A percentile compares a stretch with the other conserved stretches of the same genome.
These are phyloP conservation scores for Bisporella sp. DNA, from an alignment of 2,329 filamentous ascomycete species.

Conservation along the genomic window DNA sequence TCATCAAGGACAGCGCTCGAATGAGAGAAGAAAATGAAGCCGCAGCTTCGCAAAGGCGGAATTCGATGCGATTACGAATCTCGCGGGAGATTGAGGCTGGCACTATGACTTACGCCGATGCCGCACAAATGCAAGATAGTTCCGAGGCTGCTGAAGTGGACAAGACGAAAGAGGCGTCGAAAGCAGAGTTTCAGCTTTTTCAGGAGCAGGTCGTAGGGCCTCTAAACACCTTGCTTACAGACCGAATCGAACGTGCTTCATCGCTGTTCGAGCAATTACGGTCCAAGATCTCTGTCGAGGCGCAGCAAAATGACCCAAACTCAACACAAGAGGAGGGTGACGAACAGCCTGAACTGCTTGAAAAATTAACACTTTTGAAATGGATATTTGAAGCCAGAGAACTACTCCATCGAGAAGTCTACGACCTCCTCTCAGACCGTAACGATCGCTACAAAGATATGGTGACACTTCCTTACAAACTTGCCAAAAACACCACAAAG, in stretches of 20 bases:
- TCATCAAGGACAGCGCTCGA: slow-evolving; percentile 47
- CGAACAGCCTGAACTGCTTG: slow-evolving; percentile 85
- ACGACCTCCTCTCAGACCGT: slow-evolving; percentile 75
- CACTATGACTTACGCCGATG: slow-evolving; percentile 74
- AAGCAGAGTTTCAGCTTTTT: slow-evolving; percentile 77
- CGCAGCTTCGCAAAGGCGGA: slow-evolving; percentile 45
- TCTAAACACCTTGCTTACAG: slow-evolving; percentile 71
- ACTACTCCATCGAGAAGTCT: slow-evolving; percentile 74
- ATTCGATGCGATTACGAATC: slow-evolving; percentile 65
- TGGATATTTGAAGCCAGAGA: slow-evolving; percentile 98
- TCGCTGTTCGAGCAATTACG: slow-evolving; percentile 72
- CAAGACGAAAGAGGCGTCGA: slow-evolving; percentile 64
- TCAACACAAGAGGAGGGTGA: slow-evolving; percentile 92
- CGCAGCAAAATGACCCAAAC: slow-evolving; percentile 58
- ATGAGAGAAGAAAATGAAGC: slow-evolving; percentile 48
- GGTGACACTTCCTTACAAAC: slow-evolving; percentile 71
- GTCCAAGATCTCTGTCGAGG: slow-evolving; percentile 65
- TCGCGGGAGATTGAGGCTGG: slow-evolving; percentile 73
- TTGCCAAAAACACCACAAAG: slow-evolving; percentile 72
- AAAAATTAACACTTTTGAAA: slow-evolving; percentile 90
- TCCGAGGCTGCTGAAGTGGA: slow-evolving; percentile 64
- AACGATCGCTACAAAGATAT: slow-evolving; percentile 83
- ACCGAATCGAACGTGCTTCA: slow-evolving; percentile 67
- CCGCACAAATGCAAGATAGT: slow-evolving; percentile 72
- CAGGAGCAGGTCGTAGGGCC: slow-evolving; percentile 79